These are phyloP conservation scores for Curvularia eragrostidis DNA, from an alignment of 2,329 filamentous ascomycete species.

Conservation along the genomic window DNA sequence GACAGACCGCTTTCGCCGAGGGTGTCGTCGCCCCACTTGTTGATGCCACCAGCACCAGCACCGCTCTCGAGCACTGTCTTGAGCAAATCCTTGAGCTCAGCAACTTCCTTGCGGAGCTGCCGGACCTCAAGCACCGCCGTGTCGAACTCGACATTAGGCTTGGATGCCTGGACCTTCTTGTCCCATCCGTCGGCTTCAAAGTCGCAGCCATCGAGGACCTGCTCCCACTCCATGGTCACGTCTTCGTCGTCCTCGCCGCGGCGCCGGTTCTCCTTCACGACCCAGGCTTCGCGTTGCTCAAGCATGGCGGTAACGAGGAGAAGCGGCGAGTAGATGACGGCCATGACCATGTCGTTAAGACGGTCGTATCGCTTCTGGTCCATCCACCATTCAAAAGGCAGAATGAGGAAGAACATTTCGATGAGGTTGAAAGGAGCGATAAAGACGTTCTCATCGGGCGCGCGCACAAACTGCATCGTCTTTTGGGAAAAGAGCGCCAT, in stretches of 20 bases:
- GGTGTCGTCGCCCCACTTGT: slow-evolving; percentile 41
- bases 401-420: slow-evolving; percentile 78
- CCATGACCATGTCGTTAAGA: slow-evolving; percentile 91
- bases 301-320: slow-evolving; percentile 76
- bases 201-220: slow-evolving; percentile 73
- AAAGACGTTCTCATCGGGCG: slow-evolving; percentile 97
- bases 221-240: slow-evolving; percentile 90
- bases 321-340: slow-evolving; percentile 80
- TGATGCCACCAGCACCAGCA: slow-evolving; percentile 10
- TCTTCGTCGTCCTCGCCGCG: slow-evolving; percentile 91
- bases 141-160: slow-evolving; percentile 83
- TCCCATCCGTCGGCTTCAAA: slow-evolving; percentile 86
- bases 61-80: slow-evolving; percentile 30
- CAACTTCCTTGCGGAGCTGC: slow-evolving; percentile 54
- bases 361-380: slow-evolving; percentile 73
- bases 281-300: slow-evolving; percentile 55
- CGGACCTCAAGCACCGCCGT: slow-evolving; percentile 71
- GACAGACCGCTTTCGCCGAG: slow-evolving; percentile 38
- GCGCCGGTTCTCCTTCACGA: slow-evolving; percentile 74
- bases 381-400: slow-evolving; percentile 97
- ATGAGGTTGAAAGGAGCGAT: slow-evolving; percentile 95
- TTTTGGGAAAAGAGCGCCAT: slow-evolving; percentile 92
- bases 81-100: slow-evolving; percentile 54
- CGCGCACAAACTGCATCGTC: slow-evolving; percentile 95
- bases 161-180: slow-evolving; percentile 76